Evolutionary conservation across 768 basidiomycete species (phyloP).

Genomic region (Filobasidium floriforme): DNA sequence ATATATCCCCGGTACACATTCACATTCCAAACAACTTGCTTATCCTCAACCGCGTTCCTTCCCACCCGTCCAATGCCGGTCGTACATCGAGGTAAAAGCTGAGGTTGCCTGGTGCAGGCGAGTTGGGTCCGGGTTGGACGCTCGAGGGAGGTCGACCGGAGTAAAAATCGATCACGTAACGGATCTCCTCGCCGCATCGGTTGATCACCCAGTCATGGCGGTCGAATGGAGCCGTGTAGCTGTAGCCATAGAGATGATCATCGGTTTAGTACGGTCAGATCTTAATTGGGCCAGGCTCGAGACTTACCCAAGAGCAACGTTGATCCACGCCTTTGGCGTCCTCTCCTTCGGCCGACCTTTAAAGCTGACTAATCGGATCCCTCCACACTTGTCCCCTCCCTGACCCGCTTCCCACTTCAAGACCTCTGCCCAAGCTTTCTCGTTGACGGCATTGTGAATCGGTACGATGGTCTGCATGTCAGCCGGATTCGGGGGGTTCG

Average conservation of each 20-base stretch:
- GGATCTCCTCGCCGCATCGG: slow-evolving; percentile 75
- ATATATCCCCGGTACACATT: not conserved
- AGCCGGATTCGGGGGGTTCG: slow-evolving; percentile 57
- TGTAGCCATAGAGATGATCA: slow-evolving; percentile 41
- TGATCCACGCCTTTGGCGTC: slow-evolving; percentile 72
- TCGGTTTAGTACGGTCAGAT: not conserved
- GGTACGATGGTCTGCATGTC: slow-evolving; percentile 96
- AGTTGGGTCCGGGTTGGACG: slow-evolving; percentile 37
- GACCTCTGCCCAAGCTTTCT: slow-evolving; percentile 78
- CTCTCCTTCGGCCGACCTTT: slow-evolving; percentile 74
- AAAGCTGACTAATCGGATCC: slow-evolving; percentile 51
- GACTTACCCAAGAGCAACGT: slow-evolving; percentile 75
- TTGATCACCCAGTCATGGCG: slow-evolving; percentile 95
- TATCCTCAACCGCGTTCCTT: slow-evolving; percentile 76
- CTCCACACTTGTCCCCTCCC: slow-evolving; percentile 66
- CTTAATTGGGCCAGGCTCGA: not conserved
- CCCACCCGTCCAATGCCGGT: slow-evolving; percentile 89
- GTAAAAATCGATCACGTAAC: slow-evolving; percentile 98
- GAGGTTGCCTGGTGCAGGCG: slow-evolving; percentile 35
- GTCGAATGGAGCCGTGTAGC: slow-evolving; percentile 91
- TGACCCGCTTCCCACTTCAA: slow-evolving; percentile 72
- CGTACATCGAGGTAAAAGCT: slow-evolving; percentile 87
- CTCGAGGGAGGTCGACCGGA: slow-evolving; percentile 43
- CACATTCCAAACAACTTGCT: slow-evolving; percentile 22
- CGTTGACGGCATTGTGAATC: slow-evolving; percentile 98